A percentile compares a stretch with the other conserved stretches of the same genome.
These are phyloP conservation scores for Rhodotorula sp. DNA, from an alignment of 1,284 basidiomycete species.

Conservation along the genomic window DNA sequence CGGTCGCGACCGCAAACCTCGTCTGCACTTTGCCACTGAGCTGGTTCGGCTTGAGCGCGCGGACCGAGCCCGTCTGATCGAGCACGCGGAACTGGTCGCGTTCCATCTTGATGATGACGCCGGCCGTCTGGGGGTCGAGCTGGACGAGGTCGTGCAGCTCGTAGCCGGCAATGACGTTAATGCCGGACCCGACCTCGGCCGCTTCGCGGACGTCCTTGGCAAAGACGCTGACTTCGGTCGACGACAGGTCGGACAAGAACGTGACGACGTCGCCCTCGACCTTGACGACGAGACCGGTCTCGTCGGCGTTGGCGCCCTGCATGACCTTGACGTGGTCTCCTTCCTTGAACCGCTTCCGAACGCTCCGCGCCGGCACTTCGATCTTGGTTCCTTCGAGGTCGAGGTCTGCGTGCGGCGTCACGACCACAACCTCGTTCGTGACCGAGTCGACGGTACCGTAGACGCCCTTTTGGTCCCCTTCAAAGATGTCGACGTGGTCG, in stretches of 20 bases:
- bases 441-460: conserved; percentile 90
- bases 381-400: conserved; percentile 78
- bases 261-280: conserved; percentile 78
- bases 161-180: conserved; percentile 85
- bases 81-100: conserved; percentile 91
- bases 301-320: conserved; percentile 88
- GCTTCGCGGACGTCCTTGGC: conserved; percentile 96
- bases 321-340: conserved; percentile 99
- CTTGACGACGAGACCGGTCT: conserved; percentile 93
- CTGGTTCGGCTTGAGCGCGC: conserved; percentile 88
- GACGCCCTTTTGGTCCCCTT: conserved; percentile 91
- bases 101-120: conserved; percentile 97
- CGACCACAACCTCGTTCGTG: conserved; percentile 78
- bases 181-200: conserved; percentile 87
- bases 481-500: conserved; percentile 95
- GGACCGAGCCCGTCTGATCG: conserved; percentile 87
- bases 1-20: conserved; percentile 78
- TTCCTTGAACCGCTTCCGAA: conserved; percentile 90
- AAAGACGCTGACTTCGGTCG: conserved; percentile 95
- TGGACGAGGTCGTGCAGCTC: conserved; percentile 96
- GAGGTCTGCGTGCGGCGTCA: conserved; percentile 77
- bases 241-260: conserved; percentile 93
- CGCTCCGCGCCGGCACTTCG: conserved; percentile 82
- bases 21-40: conserved; percentile 84
- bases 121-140: conserved; percentile 91